Conservation (phyloP, 1,284 basidiomycete species). For the Puccinia polysora region DNA sequence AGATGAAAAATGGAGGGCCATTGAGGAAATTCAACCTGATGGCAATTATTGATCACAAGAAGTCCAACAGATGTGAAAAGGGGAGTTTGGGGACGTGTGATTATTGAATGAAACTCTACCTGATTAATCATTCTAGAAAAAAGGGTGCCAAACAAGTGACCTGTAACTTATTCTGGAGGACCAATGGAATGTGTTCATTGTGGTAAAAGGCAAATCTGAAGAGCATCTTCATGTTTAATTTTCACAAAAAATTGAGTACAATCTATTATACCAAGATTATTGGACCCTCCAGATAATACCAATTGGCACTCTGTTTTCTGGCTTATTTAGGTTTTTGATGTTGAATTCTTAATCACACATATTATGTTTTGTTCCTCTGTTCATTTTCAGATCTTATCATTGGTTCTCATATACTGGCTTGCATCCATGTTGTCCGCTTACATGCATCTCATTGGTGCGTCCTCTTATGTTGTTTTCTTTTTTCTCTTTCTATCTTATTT, state of each 20-base stretch:
- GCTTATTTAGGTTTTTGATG: slow-evolving; percentile 12
- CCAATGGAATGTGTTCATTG: neutral
- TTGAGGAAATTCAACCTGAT: slow-evolving; percentile 3
- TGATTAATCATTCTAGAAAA: neutral
- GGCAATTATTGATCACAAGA: slow-evolving; percentile 26
- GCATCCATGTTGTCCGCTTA: too few species aligned
- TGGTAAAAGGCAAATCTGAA: slow-evolving; percentile 28
- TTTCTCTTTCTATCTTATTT: too few species aligned
- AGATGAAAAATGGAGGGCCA: neutral
- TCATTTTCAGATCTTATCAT: too few species aligned
- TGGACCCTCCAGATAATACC: neutral
- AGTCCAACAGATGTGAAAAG: slow-evolving; percentile 18
- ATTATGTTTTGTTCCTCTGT: too few species aligned
- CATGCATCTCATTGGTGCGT: too few species aligned
- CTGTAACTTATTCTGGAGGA: slow-evolving; percentile 41
- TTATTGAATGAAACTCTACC: slow-evolving; percentile 22
- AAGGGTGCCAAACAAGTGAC: neutral
- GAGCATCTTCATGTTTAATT: slow-evolving; percentile 19
- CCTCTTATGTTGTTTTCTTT: too few species aligned
- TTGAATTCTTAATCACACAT: too few species aligned
- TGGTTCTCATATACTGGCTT: too few species aligned
- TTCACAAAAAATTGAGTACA: neutral
- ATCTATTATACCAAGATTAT: slow-evolving; percentile 29
- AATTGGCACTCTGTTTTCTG: slow-evolving; percentile 27
- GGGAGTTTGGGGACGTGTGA: neutral